Evolutionary conservation across 2,329 filamentous ascomycete genomes (phyloP).

Genomic region (Aspergillus aculeatinus): DNA sequence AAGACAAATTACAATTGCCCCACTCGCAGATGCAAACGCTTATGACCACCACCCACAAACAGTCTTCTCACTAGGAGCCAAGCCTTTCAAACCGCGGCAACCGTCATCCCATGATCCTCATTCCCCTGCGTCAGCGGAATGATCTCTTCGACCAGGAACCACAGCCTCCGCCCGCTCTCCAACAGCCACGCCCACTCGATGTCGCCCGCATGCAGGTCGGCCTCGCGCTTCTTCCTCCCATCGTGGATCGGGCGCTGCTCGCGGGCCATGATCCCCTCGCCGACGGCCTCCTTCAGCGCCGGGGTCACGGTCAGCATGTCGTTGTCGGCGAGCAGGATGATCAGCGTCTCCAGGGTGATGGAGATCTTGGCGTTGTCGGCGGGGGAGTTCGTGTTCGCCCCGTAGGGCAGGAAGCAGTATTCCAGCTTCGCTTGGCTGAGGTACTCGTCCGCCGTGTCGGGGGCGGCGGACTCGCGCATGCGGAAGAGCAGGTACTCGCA

Average conservation of each 20-base stretch:
- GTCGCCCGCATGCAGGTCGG: constrained; percentile 23
- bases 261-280: constrained; percentile 55
- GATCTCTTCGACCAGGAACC: constrained; percentile 37
- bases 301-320: constrained; percentile 34
- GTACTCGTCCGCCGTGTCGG: constrained; percentile 39
- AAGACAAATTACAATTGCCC: background rate
- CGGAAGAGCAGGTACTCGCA: constrained; percentile 54
- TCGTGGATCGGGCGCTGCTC: constrained; percentile 46
- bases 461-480: constrained; percentile 47
- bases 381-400: constrained; percentile 60
- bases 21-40: too few species aligned
- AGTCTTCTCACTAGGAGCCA: background rate
- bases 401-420: constrained; percentile 63
- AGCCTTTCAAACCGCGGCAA: too few species aligned
- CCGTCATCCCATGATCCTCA: background rate
- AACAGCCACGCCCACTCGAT: constrained; percentile 39
- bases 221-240: constrained; percentile 44
- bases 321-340: constrained; percentile 52
- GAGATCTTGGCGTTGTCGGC: constrained; percentile 73
- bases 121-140: constrained; percentile 14
- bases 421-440: constrained; percentile 54
- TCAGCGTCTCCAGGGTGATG: constrained; percentile 64
- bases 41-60: background rate
- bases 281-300: constrained; percentile 47
- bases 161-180: constrained; percentile 44